phyloP scores from a whole-genome alignment of 2,329 filamentous ascomycete species.

The Daldinia eschscholtzii region DNA sequence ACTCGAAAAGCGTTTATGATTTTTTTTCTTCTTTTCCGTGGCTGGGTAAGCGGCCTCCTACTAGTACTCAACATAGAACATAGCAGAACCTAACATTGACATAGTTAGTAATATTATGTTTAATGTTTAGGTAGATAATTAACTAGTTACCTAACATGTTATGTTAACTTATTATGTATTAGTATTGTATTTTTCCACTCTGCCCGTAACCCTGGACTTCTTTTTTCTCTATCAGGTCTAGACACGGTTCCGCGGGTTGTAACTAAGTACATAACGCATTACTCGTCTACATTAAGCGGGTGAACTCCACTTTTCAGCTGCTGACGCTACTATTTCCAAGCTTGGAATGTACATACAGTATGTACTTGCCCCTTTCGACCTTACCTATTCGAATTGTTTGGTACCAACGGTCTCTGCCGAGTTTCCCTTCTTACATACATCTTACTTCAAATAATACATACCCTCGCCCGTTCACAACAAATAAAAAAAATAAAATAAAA shows the following conservation, averaged over 20 bases:
- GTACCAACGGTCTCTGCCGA: constrained; percentile 40
- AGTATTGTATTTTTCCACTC: constrained; percentile 10
- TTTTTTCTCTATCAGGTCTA: constrained; percentile 10
- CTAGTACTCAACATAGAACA: background rate
- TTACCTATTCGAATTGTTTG: constrained; percentile 25
- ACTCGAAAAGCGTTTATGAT: constrained; percentile 26
- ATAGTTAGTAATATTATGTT: background rate
- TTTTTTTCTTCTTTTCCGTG: background rate
- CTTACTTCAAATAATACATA: constrained; percentile 22
- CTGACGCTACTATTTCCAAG: constrained; percentile 42
- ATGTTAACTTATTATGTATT: background rate
- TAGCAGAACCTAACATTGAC: background rate
- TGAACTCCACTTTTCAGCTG: constrained; percentile 43
- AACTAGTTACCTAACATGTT: background rate
- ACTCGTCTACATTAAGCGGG: constrained; percentile 15
- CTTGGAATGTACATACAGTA: constrained; percentile 28
- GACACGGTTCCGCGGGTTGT: constrained; percentile 12
- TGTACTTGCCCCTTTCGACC: constrained; percentile 38
- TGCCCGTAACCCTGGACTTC: constrained; percentile 9
- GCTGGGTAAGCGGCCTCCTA: constrained; percentile 5
- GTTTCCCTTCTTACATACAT: constrained; percentile 22
- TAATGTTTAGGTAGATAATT: background rate
- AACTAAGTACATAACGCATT: constrained; percentile 28
- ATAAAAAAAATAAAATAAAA: background rate
- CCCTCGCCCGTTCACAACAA: background rate